Evolutionary conservation across 163 green algal genomes (phyloP), one percentile per base, ranked within the genome.

Genomic region (Picocystis sp.): DNA sequence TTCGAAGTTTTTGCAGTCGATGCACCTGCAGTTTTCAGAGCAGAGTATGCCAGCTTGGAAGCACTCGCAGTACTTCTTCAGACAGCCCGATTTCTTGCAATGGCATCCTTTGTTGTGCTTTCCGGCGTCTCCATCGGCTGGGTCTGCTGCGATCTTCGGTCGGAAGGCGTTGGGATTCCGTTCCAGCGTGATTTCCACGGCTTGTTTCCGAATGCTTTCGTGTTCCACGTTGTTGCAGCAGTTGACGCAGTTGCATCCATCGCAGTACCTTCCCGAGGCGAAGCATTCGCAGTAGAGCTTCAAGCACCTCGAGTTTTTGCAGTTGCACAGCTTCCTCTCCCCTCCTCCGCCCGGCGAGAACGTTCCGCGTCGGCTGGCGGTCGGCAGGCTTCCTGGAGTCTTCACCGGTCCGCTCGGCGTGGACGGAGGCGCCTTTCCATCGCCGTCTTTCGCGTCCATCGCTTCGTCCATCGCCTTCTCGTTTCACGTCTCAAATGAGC

Each of bases 231-330:
- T 94, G 73, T 98, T 98, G 58, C 66, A 82, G 79, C 89, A 98
- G 64, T 86, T 84, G n/a, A 80, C 25, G 71, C 89, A 98, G 71
- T 94, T 94, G 81, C 89, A 98, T 50, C 61, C 47, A 50, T 92
- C 79, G 67, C 89, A 98, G 68, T 96, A 95, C 10, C 73, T 69
- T 1, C 86, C 88, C 21, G 71, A 82, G 0, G 89, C 85, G 67
- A 97, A 97, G 76, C 89, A 97, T 66, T 96, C 88, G 65, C 89
- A 97, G 66, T 97, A 97, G 21, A 92, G 70, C 62, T 92, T 92
- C 5, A 92, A 69, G 69, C 81, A 92, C 43, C 71, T 63, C 2
- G 67, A 81, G 65, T 92, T 92, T 59, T 84, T 87, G 72, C 81
- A 91, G 66, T 90, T 91, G 72, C 81, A 91, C 46, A 74, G 59